These are phyloP conservation scores for Candida sp. DNA, from an alignment of 1,139 yeast genomes.

Conservation along the genomic window DNA sequence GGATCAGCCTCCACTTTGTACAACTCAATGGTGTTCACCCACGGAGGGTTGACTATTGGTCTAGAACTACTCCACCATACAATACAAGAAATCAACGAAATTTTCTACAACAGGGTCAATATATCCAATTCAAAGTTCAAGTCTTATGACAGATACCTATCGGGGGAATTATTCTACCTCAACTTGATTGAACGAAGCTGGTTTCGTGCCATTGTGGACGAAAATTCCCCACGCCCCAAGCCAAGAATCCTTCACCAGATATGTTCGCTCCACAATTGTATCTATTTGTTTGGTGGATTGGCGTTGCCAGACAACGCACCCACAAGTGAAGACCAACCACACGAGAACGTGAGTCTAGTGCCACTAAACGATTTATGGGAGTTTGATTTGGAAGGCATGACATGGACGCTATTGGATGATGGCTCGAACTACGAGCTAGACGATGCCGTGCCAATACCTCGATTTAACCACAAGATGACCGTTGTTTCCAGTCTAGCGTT, in stretches of 20 bases:
- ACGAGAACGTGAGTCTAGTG: constrained; percentile 24
- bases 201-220: constrained; percentile 37
- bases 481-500: constrained; percentile 43
- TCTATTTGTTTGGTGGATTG: constrained; percentile 71
- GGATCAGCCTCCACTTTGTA: constrained; percentile 66
- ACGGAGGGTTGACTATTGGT: constrained; percentile 73
- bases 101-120: constrained; percentile 31
- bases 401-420: constrained; percentile 56
- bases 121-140: constrained; percentile 29
- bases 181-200: constrained; percentile 62
- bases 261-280: constrained; percentile 47
- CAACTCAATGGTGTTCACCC: constrained; percentile 62
- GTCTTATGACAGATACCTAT: constrained; percentile 47
- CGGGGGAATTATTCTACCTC: constrained; percentile 60
- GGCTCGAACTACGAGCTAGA: constrained; percentile 30
- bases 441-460: constrained; percentile 36
- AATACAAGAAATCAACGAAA: constrained; percentile 29
- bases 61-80: constrained; percentile 47
- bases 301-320: constrained; percentile 22
- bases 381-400: constrained; percentile 51
- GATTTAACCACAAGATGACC: constrained; percentile 61
- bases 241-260: constrained; percentile 68
- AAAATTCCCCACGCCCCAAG: constrained; percentile 33
- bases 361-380: constrained; percentile 73
- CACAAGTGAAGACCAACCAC: neutral